A percentile compares a stretch with the other conserved stretches of the same genome.
Evolutionary conservation across 208 protist genomes (phyloP).

Genomic region (Acanthamoeba rhysodes): DNA sequence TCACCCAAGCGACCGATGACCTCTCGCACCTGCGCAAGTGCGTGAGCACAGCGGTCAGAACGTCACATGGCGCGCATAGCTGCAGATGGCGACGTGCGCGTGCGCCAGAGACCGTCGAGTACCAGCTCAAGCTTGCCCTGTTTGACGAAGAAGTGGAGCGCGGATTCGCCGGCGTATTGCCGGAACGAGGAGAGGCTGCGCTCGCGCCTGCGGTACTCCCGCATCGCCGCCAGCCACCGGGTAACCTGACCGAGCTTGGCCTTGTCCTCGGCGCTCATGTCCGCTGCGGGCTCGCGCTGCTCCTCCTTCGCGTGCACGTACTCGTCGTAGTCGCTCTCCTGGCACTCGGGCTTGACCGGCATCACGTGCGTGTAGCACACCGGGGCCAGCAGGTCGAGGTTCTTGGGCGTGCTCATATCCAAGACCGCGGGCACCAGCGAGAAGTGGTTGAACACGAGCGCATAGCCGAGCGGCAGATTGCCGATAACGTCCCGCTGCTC

Average conservation of each 20-base stretch:
- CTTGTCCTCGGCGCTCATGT: conserved; percentile 33
- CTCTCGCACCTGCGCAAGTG: not conserved
- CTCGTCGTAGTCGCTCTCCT: conserved; percentile 57
- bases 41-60: not conserved
- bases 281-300: not conserved
- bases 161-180: not conserved
- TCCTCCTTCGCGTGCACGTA: not conserved
- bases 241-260: not conserved
- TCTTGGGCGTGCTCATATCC: conserved; percentile 1
- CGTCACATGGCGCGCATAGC: too few species aligned
- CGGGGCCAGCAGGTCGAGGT: not conserved
- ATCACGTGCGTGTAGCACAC: not conserved
- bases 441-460: conserved; percentile 18
- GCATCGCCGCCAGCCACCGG: not conserved
- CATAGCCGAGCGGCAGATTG: not conserved
- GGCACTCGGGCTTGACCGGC: conserved; percentile 38
- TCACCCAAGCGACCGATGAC: conserved; percentile 8
- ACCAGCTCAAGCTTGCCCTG: not conserved
- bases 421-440: not conserved
- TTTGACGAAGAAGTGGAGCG: conserved; percentile 1
- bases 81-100: not conserved
- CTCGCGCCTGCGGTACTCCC: not conserved
- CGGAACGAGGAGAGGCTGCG: not conserved
- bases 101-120: not conserved
- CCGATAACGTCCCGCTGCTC: conserved; percentile 30